These are phyloP conservation scores for Debaryomycetaceae sp. DNA, from an alignment of 1,139 yeast species.

Conservation along the genomic window DNA sequence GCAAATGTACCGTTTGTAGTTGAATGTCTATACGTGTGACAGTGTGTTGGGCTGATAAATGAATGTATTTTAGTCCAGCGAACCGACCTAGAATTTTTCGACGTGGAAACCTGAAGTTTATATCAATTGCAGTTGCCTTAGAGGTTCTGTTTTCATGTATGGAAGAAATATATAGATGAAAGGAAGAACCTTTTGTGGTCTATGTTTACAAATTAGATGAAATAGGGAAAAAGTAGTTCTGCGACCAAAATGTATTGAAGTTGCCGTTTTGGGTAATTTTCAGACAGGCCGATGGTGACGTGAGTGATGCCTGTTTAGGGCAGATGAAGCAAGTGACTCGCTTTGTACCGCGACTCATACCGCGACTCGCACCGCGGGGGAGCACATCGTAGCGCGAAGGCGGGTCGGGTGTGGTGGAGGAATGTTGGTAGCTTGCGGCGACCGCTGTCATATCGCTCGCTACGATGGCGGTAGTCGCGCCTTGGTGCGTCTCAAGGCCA, in stretches of 20 bases:
- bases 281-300: too few species aligned
- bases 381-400: too few species aligned
- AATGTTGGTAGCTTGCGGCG: too few species aligned
- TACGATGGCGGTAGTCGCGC: too few species aligned
- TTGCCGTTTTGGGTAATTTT: not conserved
- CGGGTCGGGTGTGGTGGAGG: too few species aligned
- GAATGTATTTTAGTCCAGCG: not conserved
- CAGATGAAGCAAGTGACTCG: too few species aligned
- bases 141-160: not conserved
- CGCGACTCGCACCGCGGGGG: too few species aligned
- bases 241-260: not conserved
- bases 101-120: not conserved
- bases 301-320: too few species aligned
- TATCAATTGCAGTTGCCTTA: not conserved
- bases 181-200: not conserved
- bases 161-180: not conserved
- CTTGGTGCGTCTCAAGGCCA: too few species aligned
- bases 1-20: not conserved
- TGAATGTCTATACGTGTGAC: not conserved
- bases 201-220: not conserved
- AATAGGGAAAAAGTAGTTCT: not conserved
- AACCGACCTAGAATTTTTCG: not conserved
- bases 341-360: too few species aligned
- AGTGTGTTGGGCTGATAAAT: not conserved
- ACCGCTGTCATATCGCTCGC: too few species aligned